phyloP scores from a whole-genome alignment of 208 protist species.

The Tritrichomonas musculus region DNA sequence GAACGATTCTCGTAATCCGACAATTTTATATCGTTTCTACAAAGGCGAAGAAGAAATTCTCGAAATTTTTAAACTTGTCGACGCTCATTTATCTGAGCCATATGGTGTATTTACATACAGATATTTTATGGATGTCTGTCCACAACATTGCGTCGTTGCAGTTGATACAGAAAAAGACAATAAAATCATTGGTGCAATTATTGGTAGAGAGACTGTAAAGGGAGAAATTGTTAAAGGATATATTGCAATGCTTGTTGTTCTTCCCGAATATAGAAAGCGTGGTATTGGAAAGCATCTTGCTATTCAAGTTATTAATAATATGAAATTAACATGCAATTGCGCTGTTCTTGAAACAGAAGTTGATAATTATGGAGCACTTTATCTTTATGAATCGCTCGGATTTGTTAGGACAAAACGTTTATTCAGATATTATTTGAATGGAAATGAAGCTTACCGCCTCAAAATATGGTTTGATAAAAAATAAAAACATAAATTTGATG shows the following conservation, averaged over 20 bases:
- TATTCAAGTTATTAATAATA: background rate
- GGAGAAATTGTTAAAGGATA: background rate
- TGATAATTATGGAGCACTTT: background rate
- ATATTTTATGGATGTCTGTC: conserved; percentile 3
- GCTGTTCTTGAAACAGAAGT: conserved; percentile 24
- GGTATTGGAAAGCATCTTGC: conserved; percentile 31
- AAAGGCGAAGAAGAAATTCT: conserved; percentile 36
- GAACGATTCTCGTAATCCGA: background rate
- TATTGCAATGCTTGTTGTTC: conserved; percentile 35
- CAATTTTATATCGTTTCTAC: background rate
- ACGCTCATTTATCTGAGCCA: background rate
- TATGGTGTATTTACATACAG: conserved; percentile 32
- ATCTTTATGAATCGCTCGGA: conserved; percentile 25
- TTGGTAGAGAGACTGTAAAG: background rate
- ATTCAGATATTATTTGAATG: conserved; percentile 34
- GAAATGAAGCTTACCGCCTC: conserved; percentile 33
- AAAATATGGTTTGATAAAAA: background rate
- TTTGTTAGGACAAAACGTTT: conserved; percentile 27
- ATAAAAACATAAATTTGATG: background rate
- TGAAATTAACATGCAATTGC: conserved; percentile 8
- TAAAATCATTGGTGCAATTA: background rate
- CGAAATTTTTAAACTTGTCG: conserved; percentile 1
- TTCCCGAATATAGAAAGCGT: background rate
- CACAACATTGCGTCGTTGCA: background rate
- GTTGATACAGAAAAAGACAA: background rate